Evolutionary conservation across 2,329 filamentous ascomycete genomes (phyloP).

Genomic region (Aspergillus calidoustus): DNA sequence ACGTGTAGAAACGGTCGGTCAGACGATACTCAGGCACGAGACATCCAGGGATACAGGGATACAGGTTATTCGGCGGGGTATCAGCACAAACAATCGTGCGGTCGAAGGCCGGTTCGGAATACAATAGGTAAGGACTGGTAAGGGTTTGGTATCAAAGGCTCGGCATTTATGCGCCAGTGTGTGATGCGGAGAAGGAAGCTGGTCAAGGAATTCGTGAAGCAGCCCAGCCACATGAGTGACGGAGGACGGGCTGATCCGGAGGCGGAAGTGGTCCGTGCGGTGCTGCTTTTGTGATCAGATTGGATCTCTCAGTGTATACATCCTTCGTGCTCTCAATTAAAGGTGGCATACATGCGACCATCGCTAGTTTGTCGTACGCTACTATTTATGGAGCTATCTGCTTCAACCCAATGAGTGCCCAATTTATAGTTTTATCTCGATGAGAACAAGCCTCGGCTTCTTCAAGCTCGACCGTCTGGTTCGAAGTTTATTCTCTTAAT

Average conservation of each 20-base stretch:
- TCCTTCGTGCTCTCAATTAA: background rate
- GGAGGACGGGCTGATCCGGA: constrained; percentile 7
- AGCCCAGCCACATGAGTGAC: constrained; percentile 2
- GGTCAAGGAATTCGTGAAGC: background rate
- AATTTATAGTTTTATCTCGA: background rate
- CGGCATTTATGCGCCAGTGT: constrained; percentile 17
- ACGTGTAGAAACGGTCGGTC: constrained; percentile 9
- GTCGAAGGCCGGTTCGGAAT: background rate
- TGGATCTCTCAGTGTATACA: too few species aligned
- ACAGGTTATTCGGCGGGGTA: constrained; percentile 6
- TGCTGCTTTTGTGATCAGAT: background rate
- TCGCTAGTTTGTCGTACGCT: background rate
- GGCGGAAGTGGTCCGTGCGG: constrained; percentile 13
- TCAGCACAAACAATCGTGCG: background rate
- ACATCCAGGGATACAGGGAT: constrained; percentile 14
- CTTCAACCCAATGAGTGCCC: background rate
- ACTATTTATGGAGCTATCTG: background rate
- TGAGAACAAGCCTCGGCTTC: background rate
- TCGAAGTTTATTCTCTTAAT: too few species aligned
- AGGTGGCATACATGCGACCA: background rate
- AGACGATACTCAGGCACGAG: constrained; percentile 17
- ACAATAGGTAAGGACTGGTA: constrained; percentile 12
- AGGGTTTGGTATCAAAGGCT: background rate
- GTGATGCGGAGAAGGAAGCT: constrained; percentile 9
- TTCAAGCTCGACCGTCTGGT: background rate